Percentiles rank a stretch among this genome's conserved stretches.
Conservation (phyloP, 129 eudicot species). For the Flaveria ramosissima region DNA sequence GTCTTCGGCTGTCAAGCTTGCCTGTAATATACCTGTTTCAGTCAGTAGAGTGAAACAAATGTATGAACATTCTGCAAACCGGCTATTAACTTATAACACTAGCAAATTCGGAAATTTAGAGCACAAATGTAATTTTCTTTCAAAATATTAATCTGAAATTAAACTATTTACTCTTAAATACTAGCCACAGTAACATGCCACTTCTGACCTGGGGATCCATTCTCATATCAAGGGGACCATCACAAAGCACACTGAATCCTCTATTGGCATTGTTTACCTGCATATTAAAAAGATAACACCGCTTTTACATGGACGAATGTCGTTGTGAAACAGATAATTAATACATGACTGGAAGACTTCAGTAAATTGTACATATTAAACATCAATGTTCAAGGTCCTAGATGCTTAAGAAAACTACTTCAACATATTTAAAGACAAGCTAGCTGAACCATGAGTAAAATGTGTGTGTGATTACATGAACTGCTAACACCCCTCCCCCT, state of each 20-base stretch:
- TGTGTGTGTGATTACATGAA: background rate
- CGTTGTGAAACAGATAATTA: background rate
- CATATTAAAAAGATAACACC: background rate
- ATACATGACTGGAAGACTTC: too few species aligned
- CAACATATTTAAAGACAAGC: slow-evolving; percentile 2
- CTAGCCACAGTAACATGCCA: background rate
- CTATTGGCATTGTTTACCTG: slow-evolving; percentile 90
- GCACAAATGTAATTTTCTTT: background rate
- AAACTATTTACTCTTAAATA: background rate
- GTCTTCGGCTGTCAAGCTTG: slow-evolving; percentile 86
- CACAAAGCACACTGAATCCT: slow-evolving; percentile 84
- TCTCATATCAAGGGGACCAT: slow-evolving; percentile 98
- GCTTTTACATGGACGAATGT: background rate
- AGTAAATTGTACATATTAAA: background rate
- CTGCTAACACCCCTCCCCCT: background rate
- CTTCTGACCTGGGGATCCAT: slow-evolving; percentile 88
- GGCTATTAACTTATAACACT: background rate
- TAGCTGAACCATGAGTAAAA: background rate
- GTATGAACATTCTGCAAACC: slow-evolving; percentile 36
- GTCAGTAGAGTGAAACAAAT: slow-evolving; percentile 49
- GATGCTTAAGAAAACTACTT: background rate
- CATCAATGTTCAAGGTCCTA: background rate
- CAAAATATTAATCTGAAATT: background rate
- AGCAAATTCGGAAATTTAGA: background rate
- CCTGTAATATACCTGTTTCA: slow-evolving; percentile 80